phyloP scores from a whole-genome alignment of 495 filamentous ascomycete species.

The Clavariopsis aquatica region DNA sequence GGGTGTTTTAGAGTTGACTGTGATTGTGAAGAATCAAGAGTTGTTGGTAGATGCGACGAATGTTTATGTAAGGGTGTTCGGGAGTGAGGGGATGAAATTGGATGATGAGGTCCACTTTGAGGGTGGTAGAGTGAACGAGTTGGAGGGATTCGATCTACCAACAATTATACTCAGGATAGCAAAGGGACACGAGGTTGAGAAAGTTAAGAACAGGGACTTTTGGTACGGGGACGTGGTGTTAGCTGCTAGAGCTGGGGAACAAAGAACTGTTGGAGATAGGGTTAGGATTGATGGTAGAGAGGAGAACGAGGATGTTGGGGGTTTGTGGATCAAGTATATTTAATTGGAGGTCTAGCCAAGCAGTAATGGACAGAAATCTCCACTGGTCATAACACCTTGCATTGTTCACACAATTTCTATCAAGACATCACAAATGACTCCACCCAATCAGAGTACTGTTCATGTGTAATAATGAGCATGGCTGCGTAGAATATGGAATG shows the following conservation, averaged over 20 bases:
- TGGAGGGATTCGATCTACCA: conserved; percentile 13
- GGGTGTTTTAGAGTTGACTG: conserved; percentile 49
- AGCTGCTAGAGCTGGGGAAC: neutral
- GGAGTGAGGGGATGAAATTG: conserved; percentile 10
- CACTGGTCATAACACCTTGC: too few species aligned
- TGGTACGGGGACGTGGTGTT: conserved; percentile 38
- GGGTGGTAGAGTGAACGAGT: conserved; percentile 9
- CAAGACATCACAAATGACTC: too few species aligned
- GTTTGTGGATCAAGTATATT: neutral
- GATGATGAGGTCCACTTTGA: conserved; percentile 4
- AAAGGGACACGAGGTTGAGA: conserved; percentile 33
- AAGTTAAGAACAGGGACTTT: conserved; percentile 34
- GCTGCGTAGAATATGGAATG: too few species aligned
- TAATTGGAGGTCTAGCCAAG: too few species aligned
- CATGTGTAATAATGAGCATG: too few species aligned
- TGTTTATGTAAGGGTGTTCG: conserved; percentile 23
- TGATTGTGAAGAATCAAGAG: conserved; percentile 41
- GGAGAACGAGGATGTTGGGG: neutral
- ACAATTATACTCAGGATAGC: conserved; percentile 41
- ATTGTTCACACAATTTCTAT: too few species aligned
- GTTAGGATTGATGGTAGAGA: neutral
- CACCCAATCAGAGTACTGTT: too few species aligned
- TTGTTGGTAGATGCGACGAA: conserved; percentile 24
- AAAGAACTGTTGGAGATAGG: neutral
- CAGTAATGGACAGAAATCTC: too few species aligned